phyloP scores from a whole-genome alignment of 1,284 basidiomycete genomes.

The Cutaneotrichosporon sp. region DNA sequence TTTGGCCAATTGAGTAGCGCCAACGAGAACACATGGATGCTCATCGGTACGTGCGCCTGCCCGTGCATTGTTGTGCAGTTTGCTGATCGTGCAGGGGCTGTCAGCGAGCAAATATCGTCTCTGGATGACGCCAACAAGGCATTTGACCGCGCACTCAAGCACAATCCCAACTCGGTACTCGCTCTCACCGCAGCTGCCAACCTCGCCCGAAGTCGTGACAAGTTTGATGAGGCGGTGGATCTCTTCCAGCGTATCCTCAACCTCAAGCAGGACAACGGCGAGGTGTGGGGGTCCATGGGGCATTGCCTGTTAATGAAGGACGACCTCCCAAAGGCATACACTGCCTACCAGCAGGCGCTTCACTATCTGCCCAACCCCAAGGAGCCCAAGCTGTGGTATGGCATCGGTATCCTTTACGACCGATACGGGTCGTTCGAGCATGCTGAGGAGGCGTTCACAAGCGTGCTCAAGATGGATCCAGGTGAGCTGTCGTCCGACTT shows the following conservation, averaged over 20 bases:
- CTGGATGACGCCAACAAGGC: constrained; percentile 80
- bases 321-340: constrained; percentile 96
- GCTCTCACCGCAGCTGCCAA: constrained; percentile 81
- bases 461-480: constrained; percentile 93
- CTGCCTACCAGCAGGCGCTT: constrained; percentile 96
- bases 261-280: constrained; percentile 85
- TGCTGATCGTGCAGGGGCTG: constrained; percentile 57
- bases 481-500: constrained; percentile 53
- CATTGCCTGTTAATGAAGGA: constrained; percentile 99
- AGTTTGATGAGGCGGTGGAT: constrained; percentile 67
- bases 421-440: constrained; percentile 97
- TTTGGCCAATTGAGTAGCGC: constrained; percentile 59
- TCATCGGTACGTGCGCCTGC: constrained; percentile 66
- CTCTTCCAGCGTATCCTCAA: constrained; percentile 87
- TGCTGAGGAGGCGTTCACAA: constrained; percentile 96
- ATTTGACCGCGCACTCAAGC: constrained; percentile 85
- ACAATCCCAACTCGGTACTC: constrained; percentile 80
- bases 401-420: constrained; percentile 97
- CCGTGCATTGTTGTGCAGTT: not conserved
- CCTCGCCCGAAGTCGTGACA: constrained; percentile 55
- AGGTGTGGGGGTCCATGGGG: constrained; percentile 89
- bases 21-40: constrained; percentile 87
- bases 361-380: constrained; percentile 95
- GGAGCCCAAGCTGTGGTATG: constrained; percentile 99
- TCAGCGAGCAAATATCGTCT: constrained; percentile 86